phyloP scores from a whole-genome alignment of 1,284 basidiomycete species.

The Trichosporon inkin region DNA sequence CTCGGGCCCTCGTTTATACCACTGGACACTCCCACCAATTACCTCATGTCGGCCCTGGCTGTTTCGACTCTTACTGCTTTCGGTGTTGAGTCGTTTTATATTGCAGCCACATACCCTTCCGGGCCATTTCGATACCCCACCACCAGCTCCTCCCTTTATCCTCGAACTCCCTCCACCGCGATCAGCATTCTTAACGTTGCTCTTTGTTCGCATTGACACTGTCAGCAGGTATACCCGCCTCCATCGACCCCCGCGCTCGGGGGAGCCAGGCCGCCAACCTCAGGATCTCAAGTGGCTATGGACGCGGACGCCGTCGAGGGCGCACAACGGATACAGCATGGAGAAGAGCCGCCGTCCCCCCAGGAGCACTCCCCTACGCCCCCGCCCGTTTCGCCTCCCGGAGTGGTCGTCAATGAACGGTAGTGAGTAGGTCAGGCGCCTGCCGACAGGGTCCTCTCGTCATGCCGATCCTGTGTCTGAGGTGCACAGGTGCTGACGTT shows the following conservation, averaged over 20 bases:
- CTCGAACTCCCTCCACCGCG: not conserved
- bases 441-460: not conserved
- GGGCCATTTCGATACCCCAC: conserved; percentile 7
- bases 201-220: not conserved
- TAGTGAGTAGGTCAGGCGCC: not conserved
- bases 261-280: conserved; percentile 7
- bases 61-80: conserved; percentile 8
- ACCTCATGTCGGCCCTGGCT: conserved; percentile 8
- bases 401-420: not conserved
- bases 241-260: conserved; percentile 5
- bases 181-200: not conserved
- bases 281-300: conserved; percentile 5
- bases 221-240: conserved; percentile 3
- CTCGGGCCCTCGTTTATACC: not conserved
- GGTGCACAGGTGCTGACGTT: not conserved
- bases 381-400: not conserved
- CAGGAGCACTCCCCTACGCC: not conserved
- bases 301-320: not conserved
- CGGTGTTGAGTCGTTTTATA: conserved; percentile 7
- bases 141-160: not conserved
- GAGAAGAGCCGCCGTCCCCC: not conserved
- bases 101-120: conserved; percentile 4
- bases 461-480: not conserved
- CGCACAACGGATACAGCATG: conserved; percentile 1
- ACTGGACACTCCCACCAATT: conserved; percentile 3